Conservation (phyloP, 1,284 basidiomycete species). For the Trametes versicolor region DNA sequence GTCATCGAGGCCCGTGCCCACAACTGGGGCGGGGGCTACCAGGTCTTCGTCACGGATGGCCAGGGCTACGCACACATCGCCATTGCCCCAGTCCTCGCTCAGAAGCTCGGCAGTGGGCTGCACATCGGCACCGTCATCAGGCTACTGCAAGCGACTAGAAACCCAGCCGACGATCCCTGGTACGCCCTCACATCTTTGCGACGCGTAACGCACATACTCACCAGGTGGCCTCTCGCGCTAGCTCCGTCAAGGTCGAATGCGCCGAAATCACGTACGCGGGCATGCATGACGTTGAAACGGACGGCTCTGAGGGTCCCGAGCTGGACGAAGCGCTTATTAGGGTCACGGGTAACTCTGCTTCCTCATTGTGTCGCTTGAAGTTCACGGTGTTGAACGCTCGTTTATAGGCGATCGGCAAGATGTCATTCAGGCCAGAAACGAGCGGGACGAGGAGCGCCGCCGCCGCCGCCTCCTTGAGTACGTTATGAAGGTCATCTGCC, state of each 20-base stretch:
- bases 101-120: background rate
- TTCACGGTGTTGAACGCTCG: too few species aligned
- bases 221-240: background rate
- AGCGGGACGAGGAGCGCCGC: too few species aligned
- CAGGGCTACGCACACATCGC: slow-evolving; percentile 3
- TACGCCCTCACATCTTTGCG: background rate
- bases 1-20: background rate
- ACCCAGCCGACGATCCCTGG: background rate
- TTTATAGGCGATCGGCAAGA: too few species aligned
- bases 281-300: too few species aligned
- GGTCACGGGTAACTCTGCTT: too few species aligned
- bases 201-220: background rate
- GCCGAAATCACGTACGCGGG: background rate
- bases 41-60: slow-evolving; percentile 11
- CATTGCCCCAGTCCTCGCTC: background rate
- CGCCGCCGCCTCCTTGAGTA: too few species aligned
- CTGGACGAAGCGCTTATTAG: too few species aligned
- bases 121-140: slow-evolving; percentile 10
- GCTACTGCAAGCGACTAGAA: background rate
- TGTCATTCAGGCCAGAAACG: too few species aligned
- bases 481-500: too few species aligned
- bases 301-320: too few species aligned
- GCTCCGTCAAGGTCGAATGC: background rate
- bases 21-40: background rate
- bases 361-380: too few species aligned